phyloP scores from a whole-genome alignment of 2,329 filamentous ascomycete genomes.

The Colletotrichum sp. region DNA sequence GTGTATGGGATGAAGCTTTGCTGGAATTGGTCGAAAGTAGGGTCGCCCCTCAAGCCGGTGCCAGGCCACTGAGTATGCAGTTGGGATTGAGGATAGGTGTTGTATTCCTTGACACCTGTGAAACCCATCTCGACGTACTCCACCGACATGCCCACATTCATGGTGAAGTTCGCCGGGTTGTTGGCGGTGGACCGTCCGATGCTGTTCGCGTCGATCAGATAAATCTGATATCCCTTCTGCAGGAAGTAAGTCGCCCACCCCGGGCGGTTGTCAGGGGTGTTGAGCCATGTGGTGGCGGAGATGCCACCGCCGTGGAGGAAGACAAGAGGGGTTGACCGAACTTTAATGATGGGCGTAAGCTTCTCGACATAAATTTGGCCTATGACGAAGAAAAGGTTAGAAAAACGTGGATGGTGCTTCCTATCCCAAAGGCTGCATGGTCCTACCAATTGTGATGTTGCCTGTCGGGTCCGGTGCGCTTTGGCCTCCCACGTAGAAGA shows the following conservation, averaged over 20 bases:
- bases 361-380: slow-evolving; percentile 36
- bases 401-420: neutral
- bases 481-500: slow-evolving; percentile 33
- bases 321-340: slow-evolving; percentile 29
- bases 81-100: slow-evolving; percentile 34
- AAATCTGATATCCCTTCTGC: slow-evolving; percentile 42
- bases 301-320: slow-evolving; percentile 35
- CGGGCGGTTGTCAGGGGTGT: slow-evolving; percentile 43
- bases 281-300: slow-evolving; percentile 36
- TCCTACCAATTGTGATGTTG: slow-evolving; percentile 19
- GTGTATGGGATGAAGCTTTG: slow-evolving; percentile 43
- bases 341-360: slow-evolving; percentile 28
- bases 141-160: slow-evolving; percentile 25
- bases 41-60: slow-evolving; percentile 40
- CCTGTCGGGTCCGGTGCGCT: slow-evolving; percentile 25
- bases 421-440: neutral
- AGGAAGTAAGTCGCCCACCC: slow-evolving; percentile 48
- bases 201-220: slow-evolving; percentile 41
- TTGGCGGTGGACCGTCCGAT: slow-evolving; percentile 35
- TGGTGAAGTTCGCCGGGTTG: slow-evolving; percentile 30
- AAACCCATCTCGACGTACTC: slow-evolving; percentile 30
- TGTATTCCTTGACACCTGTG: slow-evolving; percentile 27
- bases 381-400: neutral
- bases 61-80: slow-evolving; percentile 38
- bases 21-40: slow-evolving; percentile 53